Evolutionary conservation across 2,329 filamentous ascomycete genomes (phyloP).

Genomic region (Fusarium azukiicola): DNA sequence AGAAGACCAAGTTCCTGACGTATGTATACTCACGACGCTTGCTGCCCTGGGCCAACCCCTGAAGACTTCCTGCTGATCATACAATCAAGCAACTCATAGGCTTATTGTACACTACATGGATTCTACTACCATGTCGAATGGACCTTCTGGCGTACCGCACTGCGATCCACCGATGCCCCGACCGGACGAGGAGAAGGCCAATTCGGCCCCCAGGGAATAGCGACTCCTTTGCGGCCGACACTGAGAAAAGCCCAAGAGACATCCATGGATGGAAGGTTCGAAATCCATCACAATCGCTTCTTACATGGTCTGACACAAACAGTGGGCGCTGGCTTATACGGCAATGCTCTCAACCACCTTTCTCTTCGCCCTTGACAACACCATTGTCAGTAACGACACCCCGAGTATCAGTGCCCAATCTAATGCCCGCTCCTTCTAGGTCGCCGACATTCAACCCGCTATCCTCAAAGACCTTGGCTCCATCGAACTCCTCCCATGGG

Average conservation of each 20-base stretch:
- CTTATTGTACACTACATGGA: too few relatives aligned
- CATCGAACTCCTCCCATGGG: slow-evolving; percentile 39
- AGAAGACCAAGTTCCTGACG: neutral
- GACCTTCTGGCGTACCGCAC: rapidly evolving
- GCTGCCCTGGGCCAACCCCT: too few relatives aligned
- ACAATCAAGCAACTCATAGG: too few relatives aligned
- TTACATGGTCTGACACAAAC: neutral
- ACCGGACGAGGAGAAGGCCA: neutral
- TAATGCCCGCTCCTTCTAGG: neutral
- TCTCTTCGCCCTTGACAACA: slow-evolving; percentile 37
- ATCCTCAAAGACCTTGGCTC: slow-evolving; percentile 37
- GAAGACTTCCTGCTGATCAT: too few relatives aligned
- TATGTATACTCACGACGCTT: too few relatives aligned
- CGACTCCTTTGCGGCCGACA: neutral
- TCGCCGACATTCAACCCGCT: slow-evolving; percentile 42
- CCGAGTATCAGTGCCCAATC: neutral
- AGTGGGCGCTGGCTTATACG: slow-evolving; percentile 1
- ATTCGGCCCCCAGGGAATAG: neutral
- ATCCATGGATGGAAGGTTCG: slow-evolving; percentile 15
- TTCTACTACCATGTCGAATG: neutral
- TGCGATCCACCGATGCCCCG: neutral
- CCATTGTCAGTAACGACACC: slow-evolving; percentile 23
- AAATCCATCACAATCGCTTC: neutral
- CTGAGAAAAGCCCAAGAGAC: slow-evolving; percentile 21
- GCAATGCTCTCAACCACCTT: slow-evolving; percentile 18